phyloP scores from a whole-genome alignment of 73 alveolate genomes.

The Tetrahymena malaccensis region DNA sequence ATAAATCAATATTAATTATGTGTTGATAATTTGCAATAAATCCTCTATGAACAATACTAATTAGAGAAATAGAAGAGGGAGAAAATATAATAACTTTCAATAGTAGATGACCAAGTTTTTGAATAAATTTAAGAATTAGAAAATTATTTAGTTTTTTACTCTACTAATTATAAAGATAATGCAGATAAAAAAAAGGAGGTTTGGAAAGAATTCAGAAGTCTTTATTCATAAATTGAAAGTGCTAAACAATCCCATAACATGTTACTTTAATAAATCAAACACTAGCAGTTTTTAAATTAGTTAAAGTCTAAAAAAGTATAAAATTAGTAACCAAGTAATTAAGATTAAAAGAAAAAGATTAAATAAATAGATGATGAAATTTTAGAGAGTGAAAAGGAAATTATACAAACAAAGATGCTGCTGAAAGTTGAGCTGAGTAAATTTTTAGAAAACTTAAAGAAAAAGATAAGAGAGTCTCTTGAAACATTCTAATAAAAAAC shows the following conservation, averaged over 20 bases:
- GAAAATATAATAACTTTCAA: background rate
- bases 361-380: background rate
- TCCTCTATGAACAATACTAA: background rate
- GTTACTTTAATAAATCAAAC: background rate
- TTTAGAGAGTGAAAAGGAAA: background rate
- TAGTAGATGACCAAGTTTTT: background rate
- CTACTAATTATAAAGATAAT: background rate
- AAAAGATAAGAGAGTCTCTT: background rate
- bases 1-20: background rate
- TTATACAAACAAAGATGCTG: background rate
- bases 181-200: background rate
- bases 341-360: background rate
- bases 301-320: background rate
- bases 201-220: background rate
- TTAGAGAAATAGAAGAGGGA: background rate
- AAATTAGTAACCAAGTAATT: background rate
- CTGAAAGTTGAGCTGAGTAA: background rate
- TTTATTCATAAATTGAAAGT: background rate
- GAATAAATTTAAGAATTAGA: background rate
- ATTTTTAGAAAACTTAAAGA: background rate
- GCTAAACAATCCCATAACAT: background rate
- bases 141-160: background rate
- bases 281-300: background rate
- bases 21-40: background rate
- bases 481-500: background rate